phyloP scores from a whole-genome alignment of 495 filamentous ascomycete genomes.

The Aspergillus homomorphus region DNA sequence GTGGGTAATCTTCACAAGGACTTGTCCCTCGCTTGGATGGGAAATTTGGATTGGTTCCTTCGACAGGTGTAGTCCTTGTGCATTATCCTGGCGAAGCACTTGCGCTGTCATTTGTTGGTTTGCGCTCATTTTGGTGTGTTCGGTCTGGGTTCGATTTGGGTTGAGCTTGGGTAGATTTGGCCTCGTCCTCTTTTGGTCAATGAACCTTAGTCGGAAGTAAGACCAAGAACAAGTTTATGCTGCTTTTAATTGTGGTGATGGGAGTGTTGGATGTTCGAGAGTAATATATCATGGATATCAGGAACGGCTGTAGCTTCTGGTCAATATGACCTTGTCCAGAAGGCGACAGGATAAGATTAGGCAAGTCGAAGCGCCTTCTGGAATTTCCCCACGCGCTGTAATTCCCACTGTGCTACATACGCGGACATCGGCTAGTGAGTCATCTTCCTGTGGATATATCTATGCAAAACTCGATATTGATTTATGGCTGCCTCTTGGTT shows the following conservation, averaged over 20 bases:
- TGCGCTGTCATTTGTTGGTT: not conserved
- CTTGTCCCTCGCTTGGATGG: slow-evolving; percentile 14
- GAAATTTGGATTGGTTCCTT: slow-evolving; percentile 4
- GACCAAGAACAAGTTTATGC: too few species aligned
- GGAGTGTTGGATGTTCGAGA: too few species aligned
- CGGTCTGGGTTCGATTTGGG: too few species aligned
- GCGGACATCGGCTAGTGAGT: not conserved
- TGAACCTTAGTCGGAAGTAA: too few species aligned
- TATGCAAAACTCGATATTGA: not conserved
- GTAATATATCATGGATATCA: too few species aligned
- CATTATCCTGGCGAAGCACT: not conserved
- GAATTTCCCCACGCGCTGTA: not conserved
- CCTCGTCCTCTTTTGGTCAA: too few species aligned
- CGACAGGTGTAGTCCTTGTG: not conserved
- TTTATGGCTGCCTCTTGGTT: too few species aligned
- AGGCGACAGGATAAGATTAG: not conserved
- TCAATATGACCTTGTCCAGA: not conserved
- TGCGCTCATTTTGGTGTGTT: not conserved
- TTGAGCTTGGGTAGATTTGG: too few species aligned
- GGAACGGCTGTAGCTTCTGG: too few species aligned
- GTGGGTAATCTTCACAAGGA: slow-evolving; percentile 28
- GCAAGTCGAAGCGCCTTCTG: too few species aligned
- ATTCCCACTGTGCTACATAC: not conserved
- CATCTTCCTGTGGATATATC: not conserved
- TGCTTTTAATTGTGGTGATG: too few species aligned